Evolutionary conservation across 495 filamentous ascomycete species (phyloP), one percentile per base, ranked within the genome.

Genomic region (Hypoxylon subgilvum): DNA sequence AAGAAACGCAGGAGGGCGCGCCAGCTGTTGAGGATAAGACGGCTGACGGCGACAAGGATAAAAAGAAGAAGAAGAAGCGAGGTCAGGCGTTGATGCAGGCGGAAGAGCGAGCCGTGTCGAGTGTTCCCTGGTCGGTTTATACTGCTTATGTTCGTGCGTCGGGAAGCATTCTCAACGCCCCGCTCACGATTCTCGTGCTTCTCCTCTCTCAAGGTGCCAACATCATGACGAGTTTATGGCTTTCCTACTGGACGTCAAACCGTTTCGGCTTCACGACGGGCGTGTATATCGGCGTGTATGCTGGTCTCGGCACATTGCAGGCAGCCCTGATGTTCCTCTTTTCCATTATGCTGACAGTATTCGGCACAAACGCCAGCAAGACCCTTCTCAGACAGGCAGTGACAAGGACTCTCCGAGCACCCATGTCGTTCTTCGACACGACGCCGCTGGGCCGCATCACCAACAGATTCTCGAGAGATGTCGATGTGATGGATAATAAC

Each of bases 351-450:
- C 77, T 93, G 14, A 89, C 91, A 1, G 82, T 92, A 28, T 82
- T 88, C 58, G 91, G 92, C 31, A 96, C 93, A 0, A 84, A 78
- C 7, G 82, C 92, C 4, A 91, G 87, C 67, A 91, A 86, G 69
- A 81, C 79, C n/a, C 91, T 97, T 80, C 81, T 97, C 34, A 82
- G 88, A 8, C 75, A 84, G n/a, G 92, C 94, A 17, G 88, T 97
- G 75, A 80, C 72, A 8, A 83, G 87, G 35, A 89, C 91, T 0
- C 79, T 98, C 32, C 83, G 92, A 40, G 93, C 94, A 0, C 94
- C 94, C 0, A 96, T 97, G 92, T 87, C 87, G 3, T 97, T 97
- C 78, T 97, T 97, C 76, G 94, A 97, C 61, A 97, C 93, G 0
- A 98, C 94, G 0, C 94, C 94, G 1, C 76, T 97, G 0, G 94